phyloP scores from a whole-genome alignment of 768 basidiomycete genomes.

The Lactarius quietus region DNA sequence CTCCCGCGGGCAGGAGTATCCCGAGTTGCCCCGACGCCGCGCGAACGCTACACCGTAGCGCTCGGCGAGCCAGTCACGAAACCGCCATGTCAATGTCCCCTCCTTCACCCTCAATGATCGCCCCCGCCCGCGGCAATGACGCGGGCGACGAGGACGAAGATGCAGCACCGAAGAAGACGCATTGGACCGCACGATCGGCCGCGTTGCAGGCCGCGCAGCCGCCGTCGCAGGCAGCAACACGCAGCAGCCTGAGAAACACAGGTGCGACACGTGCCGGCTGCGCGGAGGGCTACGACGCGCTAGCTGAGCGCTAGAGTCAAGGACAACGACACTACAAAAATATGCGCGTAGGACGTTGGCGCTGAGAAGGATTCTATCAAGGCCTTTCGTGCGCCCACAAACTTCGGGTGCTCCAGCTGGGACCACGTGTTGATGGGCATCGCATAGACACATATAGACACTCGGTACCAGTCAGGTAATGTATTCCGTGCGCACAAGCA shows the following conservation, averaged over 20 bases:
- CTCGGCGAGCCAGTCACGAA: slow-evolving; percentile 66
- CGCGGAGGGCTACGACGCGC: slow-evolving; percentile 27
- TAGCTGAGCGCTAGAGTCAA: too few relatives aligned
- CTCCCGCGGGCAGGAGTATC: slow-evolving; percentile 1
- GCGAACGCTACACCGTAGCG: slow-evolving; percentile 85
- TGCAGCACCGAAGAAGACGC: slow-evolving; percentile 34
- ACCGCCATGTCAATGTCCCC: slow-evolving; percentile 26
- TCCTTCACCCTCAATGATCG: slow-evolving; percentile 24
- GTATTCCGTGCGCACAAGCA: too few relatives aligned
- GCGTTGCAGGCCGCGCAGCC: slow-evolving; percentile 51
- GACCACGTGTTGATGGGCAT: too few relatives aligned
- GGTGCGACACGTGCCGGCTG: slow-evolving; percentile 29
- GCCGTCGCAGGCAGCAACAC: slow-evolving; percentile 8
- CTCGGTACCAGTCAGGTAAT: too few relatives aligned
- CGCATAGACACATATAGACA: too few relatives aligned
- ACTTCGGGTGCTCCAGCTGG: too few relatives aligned
- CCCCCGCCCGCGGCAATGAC: slow-evolving; percentile 29
- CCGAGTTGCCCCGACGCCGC: slow-evolving; percentile 33
- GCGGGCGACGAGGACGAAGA: slow-evolving; percentile 2
- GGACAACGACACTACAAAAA: too few relatives aligned
- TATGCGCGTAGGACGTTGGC: too few relatives aligned
- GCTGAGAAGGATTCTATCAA: too few relatives aligned
- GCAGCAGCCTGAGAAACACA: not conserved
- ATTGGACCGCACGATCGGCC: slow-evolving; percentile 45
- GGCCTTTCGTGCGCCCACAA: too few relatives aligned